Conservation (phyloP, 208 protist species). For the Wallacemonas sp. region DNA sequence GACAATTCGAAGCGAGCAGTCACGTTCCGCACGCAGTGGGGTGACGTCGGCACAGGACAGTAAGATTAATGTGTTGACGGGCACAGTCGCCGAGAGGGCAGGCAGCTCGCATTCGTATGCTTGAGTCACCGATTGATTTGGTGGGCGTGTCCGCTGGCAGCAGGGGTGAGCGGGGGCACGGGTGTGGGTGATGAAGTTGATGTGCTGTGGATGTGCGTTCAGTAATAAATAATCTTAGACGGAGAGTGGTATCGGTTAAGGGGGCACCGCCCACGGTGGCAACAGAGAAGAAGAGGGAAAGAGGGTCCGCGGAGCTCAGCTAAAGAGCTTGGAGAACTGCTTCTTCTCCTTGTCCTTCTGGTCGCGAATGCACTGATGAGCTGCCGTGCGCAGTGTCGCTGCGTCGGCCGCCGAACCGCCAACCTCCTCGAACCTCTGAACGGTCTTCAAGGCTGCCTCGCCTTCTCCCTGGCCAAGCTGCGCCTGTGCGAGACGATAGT, state of each 20-base stretch:
- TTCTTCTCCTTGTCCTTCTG: constrained; percentile 43
- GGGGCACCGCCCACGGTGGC: no score
- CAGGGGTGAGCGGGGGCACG: background rate
- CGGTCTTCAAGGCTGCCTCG: constrained; percentile 28
- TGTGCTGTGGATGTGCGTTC: no score
- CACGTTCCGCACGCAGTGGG: no score
- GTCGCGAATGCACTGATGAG: constrained; percentile 19
- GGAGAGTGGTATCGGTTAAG: no score
- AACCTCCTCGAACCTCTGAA: constrained; percentile 25
- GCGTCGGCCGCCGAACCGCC: constrained; percentile 41
- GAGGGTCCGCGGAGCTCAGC: constrained; percentile 13
- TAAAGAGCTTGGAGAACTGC: constrained; percentile 75
- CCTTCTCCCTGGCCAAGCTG: constrained; percentile 53
- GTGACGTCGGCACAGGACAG: no score
- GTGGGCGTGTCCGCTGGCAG: no score
- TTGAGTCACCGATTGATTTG: no score
- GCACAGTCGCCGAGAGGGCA: no score
- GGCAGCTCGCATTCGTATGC: no score
- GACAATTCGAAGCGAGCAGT: no score
- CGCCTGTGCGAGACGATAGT: constrained; percentile 62
- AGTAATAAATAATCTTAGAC: no score
- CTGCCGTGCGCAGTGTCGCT: constrained; percentile 20
- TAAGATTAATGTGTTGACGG: no score
- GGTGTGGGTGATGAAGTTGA: background rate
- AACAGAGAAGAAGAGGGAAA: background rate